A percentile compares a stretch with the other conserved stretches of the same genome.
Evolutionary conservation across 2,329 filamentous ascomycete species (phyloP).

Genomic region (Colletotrichum camelliae): DNA sequence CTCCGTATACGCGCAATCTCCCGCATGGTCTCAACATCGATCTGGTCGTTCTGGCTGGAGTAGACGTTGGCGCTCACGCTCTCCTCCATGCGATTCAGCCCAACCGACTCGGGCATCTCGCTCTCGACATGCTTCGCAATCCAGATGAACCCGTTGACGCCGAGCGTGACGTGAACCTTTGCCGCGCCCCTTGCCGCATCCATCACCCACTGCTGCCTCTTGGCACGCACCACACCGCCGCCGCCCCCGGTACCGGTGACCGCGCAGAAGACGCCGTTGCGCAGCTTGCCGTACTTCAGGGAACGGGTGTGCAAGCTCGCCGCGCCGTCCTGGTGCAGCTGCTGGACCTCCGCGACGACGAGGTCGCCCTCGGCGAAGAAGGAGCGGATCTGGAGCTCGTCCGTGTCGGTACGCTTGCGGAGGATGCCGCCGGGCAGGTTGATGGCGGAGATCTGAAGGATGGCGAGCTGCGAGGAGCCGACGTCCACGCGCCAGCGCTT

Average conservation of each 20-base stretch:
- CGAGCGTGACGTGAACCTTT: slow-evolving; percentile 84
- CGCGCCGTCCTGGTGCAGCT: slow-evolving; percentile 82
- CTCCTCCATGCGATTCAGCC: slow-evolving; percentile 89
- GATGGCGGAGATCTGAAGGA: slow-evolving; percentile 85
- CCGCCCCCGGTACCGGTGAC: slow-evolving; percentile 84
- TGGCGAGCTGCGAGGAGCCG: slow-evolving; percentile 83
- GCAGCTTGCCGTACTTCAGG: slow-evolving; percentile 92
- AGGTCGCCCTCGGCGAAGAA: slow-evolving; percentile 97
- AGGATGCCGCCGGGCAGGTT: slow-evolving; percentile 95
- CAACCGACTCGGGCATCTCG: slow-evolving; percentile 61
- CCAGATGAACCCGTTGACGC: slow-evolving; percentile 97
- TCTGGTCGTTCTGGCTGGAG: slow-evolving; percentile 91
- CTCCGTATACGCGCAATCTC: slow-evolving; percentile 88
- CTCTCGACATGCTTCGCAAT: slow-evolving; percentile 83
- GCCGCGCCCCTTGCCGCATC: slow-evolving; percentile 59
- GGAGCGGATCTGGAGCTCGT: slow-evolving; percentile 95
- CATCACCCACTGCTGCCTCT: slow-evolving; percentile 88
- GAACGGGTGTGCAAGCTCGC: slow-evolving; percentile 89
- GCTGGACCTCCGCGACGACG: slow-evolving; percentile 93
- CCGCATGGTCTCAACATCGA: slow-evolving; percentile 76
- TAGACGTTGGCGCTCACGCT: slow-evolving; percentile 85
- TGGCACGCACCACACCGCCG: slow-evolving; percentile 81
- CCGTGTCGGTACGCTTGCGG: slow-evolving; percentile 88
- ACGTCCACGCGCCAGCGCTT: slow-evolving; percentile 96
- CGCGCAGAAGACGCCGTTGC: slow-evolving; percentile 88